Evolutionary conservation across 495 filamentous ascomycete species (phyloP).

Genomic region (Xylona heveae): DNA sequence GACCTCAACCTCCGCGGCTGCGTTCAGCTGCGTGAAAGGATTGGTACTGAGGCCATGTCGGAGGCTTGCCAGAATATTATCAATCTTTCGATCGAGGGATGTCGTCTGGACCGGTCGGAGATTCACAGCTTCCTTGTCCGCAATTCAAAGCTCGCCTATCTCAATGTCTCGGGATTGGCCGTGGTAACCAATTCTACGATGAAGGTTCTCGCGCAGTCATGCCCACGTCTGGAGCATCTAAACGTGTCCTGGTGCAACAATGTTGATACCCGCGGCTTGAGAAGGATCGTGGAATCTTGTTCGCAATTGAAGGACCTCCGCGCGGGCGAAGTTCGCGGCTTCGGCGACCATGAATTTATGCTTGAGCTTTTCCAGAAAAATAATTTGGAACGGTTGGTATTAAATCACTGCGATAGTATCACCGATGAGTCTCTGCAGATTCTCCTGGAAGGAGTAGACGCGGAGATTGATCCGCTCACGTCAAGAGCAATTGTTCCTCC

Average conservation of each 20-base stretch:
- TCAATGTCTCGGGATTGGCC: conserved; percentile 67
- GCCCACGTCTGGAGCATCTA: conserved; percentile 56
- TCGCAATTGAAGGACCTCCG: conserved; percentile 53
- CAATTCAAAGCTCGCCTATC: conserved; percentile 53
- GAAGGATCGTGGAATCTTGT: conserved; percentile 50
- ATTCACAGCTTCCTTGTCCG: conserved; percentile 62
- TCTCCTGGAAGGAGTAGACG: conserved; percentile 51
- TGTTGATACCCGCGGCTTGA: conserved; percentile 65
- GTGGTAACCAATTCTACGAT: conserved; percentile 69
- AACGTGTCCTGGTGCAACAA: conserved; percentile 85
- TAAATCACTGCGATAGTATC: conserved; percentile 55
- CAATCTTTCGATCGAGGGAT: conserved; percentile 74
- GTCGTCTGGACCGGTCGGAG: conserved; percentile 56
- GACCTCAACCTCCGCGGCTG: conserved; percentile 75
- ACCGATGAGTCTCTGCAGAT: conserved; percentile 47
- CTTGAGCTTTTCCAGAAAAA: conserved; percentile 57
- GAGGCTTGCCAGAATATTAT: conserved; percentile 70
- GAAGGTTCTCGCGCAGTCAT: conserved; percentile 70
- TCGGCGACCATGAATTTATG: conserved; percentile 46
- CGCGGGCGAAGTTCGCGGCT: conserved; percentile 63
- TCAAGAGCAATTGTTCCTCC: conserved; percentile 55
- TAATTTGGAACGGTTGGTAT: conserved; percentile 53
- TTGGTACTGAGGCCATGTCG: conserved; percentile 47
- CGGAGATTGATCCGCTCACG: conserved; percentile 59
- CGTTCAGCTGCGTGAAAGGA: conserved; percentile 46